Conservation (phyloP, 2,329 filamentous ascomycete genomes). For the Keithomyces neogunnii region DNA sequence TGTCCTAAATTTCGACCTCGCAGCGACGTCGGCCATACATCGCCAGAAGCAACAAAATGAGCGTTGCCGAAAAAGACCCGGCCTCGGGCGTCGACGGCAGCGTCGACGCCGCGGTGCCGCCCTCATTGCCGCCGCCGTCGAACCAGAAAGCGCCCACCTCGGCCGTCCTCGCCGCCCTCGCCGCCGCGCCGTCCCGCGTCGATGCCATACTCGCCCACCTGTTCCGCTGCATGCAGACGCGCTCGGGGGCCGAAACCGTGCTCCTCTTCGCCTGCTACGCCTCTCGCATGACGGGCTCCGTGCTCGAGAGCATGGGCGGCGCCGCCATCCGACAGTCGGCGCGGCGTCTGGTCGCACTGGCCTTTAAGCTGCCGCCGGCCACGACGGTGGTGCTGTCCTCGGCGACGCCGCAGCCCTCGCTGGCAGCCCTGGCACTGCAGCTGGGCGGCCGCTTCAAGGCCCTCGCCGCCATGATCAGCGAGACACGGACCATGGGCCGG, state of each 20-base stretch:
- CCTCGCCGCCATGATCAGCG: constrained; percentile 58
- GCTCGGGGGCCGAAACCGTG: constrained; percentile 59
- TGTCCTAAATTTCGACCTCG: no score
- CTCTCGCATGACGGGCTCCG: constrained; percentile 44
- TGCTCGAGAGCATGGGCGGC: constrained; percentile 44
- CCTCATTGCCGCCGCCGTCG: constrained; percentile 6
- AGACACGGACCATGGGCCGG: constrained; percentile 64
- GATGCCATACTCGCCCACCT: constrained; percentile 49
- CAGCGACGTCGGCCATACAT: no score
- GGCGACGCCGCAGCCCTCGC: constrained; percentile 23
- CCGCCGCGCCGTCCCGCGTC: constrained; percentile 16
- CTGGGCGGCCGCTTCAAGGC: constrained; percentile 46
- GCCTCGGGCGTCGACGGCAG: neutral
- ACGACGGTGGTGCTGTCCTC: constrained; percentile 37
- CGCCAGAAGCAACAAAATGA: no score
- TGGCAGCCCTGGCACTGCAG: constrained; percentile 36
- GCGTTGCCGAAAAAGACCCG: neutral
- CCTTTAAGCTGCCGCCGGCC: constrained; percentile 41
- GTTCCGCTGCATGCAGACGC: constrained; percentile 57
- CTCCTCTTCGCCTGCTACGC: constrained; percentile 63
- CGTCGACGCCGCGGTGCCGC: constrained; percentile 5
- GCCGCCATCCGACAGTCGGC: constrained; percentile 48
- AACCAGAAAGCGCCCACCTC: constrained; percentile 8
- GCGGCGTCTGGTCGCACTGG: constrained; percentile 42
- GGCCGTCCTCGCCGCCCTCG: constrained; percentile 7